These are phyloP conservation scores for Trichocomaceae sp. DNA, from an alignment of 2,329 filamentous ascomycete species.

Conservation along the genomic window DNA sequence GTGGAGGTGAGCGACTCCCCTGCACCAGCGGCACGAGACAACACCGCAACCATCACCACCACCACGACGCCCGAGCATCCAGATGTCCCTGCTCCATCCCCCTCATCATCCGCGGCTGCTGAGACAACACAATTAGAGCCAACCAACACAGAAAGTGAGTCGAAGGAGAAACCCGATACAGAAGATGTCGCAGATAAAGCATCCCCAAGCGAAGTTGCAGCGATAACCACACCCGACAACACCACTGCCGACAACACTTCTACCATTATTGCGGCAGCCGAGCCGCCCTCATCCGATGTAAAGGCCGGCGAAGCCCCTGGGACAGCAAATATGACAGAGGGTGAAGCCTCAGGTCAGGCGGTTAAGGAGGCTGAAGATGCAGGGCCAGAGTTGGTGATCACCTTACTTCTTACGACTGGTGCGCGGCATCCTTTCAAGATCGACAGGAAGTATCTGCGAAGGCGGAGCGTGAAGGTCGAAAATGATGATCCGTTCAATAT, in stretches of 20 bases:
- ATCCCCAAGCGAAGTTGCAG: background rate
- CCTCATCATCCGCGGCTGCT: background rate
- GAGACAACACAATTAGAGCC: background rate
- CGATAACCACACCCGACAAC: background rate
- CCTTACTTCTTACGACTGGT: slow-evolving; percentile 72
- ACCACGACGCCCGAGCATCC: background rate
- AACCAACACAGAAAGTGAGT: background rate
- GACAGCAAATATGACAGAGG: background rate
- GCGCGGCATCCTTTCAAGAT: slow-evolving; percentile 85
- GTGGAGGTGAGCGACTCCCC: background rate
- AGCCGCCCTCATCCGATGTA: background rate
- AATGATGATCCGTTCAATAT: slow-evolving; percentile 79
- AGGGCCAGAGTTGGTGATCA: slow-evolving; percentile 52
- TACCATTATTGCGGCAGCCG: background rate
- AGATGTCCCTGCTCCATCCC: background rate
- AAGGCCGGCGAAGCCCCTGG: slow-evolving; percentile 1
- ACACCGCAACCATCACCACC: background rate
- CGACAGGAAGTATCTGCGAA: slow-evolving; percentile 75
- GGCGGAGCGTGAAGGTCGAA: slow-evolving; percentile 70
- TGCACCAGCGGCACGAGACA: background rate
- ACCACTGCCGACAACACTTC: background rate
- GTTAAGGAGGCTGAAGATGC: slow-evolving; percentile 30
- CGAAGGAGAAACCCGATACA: background rate
- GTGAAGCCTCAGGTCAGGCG: background rate
- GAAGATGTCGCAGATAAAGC: background rate